Evolutionary conservation across 495 filamentous ascomycete species (phyloP).

Genomic region (Neurospora sp.): DNA sequence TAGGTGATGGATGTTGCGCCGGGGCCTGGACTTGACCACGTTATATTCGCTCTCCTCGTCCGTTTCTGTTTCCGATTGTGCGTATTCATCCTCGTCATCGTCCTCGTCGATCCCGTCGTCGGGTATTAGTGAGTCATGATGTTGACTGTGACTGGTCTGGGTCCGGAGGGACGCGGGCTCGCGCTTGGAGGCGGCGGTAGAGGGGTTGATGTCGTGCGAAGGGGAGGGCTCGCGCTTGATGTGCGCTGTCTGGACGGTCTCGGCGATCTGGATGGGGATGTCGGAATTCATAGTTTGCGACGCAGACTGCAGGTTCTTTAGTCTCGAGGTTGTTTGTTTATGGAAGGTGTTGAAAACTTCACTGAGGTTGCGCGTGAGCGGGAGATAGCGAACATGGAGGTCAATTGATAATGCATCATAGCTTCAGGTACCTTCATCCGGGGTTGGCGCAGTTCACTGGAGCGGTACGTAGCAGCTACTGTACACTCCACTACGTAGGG

Average conservation of each 20-base stretch:
- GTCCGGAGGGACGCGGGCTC: slow-evolving; percentile 27
- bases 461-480: background rate
- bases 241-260: slow-evolving; percentile 69
- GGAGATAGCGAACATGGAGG: background rate
- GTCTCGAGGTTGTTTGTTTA: background rate
- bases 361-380: background rate
- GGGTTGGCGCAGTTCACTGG: background rate
- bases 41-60: slow-evolving; percentile 29
- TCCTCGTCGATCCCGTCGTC: slow-evolving; percentile 13
- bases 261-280: slow-evolving; percentile 53
- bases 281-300: slow-evolving; percentile 24
- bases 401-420: background rate
- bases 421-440: background rate
- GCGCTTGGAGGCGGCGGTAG: slow-evolving; percentile 57
- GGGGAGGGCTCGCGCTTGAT: slow-evolving; percentile 60
- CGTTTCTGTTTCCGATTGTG: slow-evolving; percentile 8
- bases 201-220: slow-evolving; percentile 69
- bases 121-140: slow-evolving; percentile 1
- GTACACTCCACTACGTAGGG: too few species aligned
- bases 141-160: background rate
- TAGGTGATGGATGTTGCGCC: slow-evolving; percentile 40
- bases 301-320: background rate
- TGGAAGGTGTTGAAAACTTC: background rate
- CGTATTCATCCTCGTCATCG: slow-evolving; percentile 18
- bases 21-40: slow-evolving; percentile 43